Evolutionary conservation across 768 basidiomycete species (phyloP).

Genomic region (Lactarius sp.): DNA sequence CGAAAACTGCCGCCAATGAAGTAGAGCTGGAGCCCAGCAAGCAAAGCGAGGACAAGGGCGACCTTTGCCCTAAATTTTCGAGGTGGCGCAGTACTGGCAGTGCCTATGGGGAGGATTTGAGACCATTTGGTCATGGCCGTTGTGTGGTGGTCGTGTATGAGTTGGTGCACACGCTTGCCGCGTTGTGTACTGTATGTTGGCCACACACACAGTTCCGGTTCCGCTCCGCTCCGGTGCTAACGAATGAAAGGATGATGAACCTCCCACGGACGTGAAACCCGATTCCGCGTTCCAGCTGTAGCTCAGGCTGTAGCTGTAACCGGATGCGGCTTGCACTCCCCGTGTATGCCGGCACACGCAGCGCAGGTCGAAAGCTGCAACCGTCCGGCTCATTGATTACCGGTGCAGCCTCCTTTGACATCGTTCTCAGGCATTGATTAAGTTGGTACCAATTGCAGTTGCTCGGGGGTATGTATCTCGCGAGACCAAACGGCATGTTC

Average conservation of each 20-base stretch:
- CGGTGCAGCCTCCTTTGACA: no score
- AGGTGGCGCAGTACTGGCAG: background rate
- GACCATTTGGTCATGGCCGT: conserved; percentile 14
- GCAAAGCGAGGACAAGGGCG: conserved; percentile 1
- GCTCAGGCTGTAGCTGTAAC: background rate
- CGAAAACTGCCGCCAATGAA: conserved; percentile 4
- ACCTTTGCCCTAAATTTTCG: conserved; percentile 10
- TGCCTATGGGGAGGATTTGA: background rate
- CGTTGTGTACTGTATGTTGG: background rate
- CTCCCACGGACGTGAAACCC: no score
- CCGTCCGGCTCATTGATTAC: no score
- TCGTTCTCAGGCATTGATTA: no score
- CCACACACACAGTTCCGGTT: background rate
- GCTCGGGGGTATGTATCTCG: no score
- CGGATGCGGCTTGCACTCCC: background rate
- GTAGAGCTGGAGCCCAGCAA: conserved; percentile 14
- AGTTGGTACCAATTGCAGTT: no score
- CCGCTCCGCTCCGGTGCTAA: background rate
- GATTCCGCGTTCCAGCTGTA: background rate
- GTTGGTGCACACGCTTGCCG: background rate
- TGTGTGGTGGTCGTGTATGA: background rate
- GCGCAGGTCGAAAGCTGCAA: no score
- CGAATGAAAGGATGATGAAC: no score
- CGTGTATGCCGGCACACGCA: background rate
- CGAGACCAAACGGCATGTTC: no score